Evolutionary conservation across 129 eudicot species (phyloP), one percentile per base, ranked within the genome.

Genomic region (Escallonia rubra): DNA sequence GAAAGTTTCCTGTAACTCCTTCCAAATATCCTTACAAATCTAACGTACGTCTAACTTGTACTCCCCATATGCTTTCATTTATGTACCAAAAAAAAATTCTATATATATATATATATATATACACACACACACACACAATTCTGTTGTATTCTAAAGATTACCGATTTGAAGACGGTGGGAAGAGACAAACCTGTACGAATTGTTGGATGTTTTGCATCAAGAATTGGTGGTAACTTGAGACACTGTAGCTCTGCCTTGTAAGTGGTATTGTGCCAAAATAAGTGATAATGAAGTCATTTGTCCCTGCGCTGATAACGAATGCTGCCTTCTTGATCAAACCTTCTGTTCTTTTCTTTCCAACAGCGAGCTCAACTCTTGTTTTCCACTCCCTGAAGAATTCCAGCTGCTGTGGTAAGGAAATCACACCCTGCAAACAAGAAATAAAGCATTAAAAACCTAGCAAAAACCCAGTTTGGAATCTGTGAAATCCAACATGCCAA

Each of bases 301-400:
- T 87, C 7, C 96, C 96, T 0, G 90, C 86, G 41, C 96, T 88
- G 1, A 86, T 12, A 2, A 91, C 6, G 67, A 65, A 79, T 1
- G 65, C 56, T 0, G 94, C 83, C 8, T 78, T 83, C 7, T 49
- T 68, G 8, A 88, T 78, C 57, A 78, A 56, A 11, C 34, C 56
- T 38, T 65, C 15, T 0, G 82, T 69, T 13, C 74, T 72, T 54
- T 86, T 83, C 14, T 60, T 73, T 44, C 96, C 97, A 42, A 91
- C 73, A 3, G 68, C 59, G 10, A 5, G 14, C 65, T 83, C 86
- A 56, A 88, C 38, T 74, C 69, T 88, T 48, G 79, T 60, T 80
- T 75, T 81, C 68, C 83, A 91, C 77, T 83, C 94, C 70, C 64
- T 79, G 72, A 91, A 91, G 84, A 83, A 83, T 55, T 81, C 70